Evolutionary conservation across 176 grass and related monocot genomes (phyloP).

Genomic region (Rhynchospora tenuis): DNA sequence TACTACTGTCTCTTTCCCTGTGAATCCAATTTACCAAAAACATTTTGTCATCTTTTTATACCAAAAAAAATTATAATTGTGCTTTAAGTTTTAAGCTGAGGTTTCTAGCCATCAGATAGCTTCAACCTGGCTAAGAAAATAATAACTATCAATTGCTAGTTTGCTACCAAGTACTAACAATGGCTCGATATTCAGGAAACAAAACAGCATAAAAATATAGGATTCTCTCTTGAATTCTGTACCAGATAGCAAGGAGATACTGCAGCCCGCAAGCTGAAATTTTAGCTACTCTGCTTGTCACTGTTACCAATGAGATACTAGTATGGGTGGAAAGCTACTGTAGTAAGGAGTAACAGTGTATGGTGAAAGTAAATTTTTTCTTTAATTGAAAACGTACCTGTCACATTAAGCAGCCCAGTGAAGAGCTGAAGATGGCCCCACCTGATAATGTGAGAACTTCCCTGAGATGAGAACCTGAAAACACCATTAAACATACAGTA

Average conservation of each 20-base stretch:
- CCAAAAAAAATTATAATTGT: not conserved
- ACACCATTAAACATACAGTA: conserved; percentile 21
- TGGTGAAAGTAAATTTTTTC: not conserved
- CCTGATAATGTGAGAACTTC: conserved; percentile 48
- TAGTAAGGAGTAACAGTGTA: not conserved
- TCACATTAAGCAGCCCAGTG: conserved; percentile 89
- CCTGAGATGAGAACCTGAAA: conserved; percentile 65
- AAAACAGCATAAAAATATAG: not conserved
- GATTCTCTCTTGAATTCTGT: not conserved
- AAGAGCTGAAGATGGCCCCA: conserved; percentile 60
- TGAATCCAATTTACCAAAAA: not conserved
- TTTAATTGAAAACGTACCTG: conserved; percentile 28
- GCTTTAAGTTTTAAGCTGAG: not conserved
- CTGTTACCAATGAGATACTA: not conserved
- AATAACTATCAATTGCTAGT: not conserved
- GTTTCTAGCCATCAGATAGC: not conserved
- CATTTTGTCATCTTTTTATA: not conserved
- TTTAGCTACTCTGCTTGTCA: not conserved
- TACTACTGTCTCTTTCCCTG: conserved; percentile 55
- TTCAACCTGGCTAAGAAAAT: not conserved
- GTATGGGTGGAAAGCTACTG: not conserved
- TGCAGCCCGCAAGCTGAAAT: not conserved
- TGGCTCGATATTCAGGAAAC: not conserved
- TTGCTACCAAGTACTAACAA: not conserved
- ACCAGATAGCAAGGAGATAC: not conserved